These are phyloP conservation scores for Trypanosoma congolense DNA, from an alignment of 208 protist genomes.

Conservation along the genomic window DNA sequence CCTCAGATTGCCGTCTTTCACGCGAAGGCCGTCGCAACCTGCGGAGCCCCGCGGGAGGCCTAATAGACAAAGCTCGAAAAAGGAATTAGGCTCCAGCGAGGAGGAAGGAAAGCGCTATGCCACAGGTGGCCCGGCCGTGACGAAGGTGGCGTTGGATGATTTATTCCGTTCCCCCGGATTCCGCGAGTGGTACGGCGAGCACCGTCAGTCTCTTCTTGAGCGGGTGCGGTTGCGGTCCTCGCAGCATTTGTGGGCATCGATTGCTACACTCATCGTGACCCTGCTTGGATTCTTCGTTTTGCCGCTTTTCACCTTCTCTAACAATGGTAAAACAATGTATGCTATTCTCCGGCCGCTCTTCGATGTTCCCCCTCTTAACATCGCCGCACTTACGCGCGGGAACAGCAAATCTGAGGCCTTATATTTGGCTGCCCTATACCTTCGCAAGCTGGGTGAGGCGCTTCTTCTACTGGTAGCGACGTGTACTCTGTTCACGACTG, in stretches of 20 bases:
- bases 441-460: slow-evolving; percentile 15
- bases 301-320: slow-evolving; percentile 59
- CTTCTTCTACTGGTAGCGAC: slow-evolving; percentile 36
- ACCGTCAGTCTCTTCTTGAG: slow-evolving; percentile 40
- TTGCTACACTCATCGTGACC: slow-evolving; percentile 31
- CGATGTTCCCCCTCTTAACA: neutral
- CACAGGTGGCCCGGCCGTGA: slow-evolving; percentile 14
- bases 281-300: slow-evolving; percentile 35
- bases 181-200: slow-evolving; percentile 41
- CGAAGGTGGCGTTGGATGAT: slow-evolving; percentile 30
- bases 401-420: neutral
- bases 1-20: neutral
- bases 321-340: slow-evolving; percentile 20
- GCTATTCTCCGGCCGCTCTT: slow-evolving; percentile 10
- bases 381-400: neutral
- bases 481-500: slow-evolving; percentile 36
- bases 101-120: slow-evolving; percentile 19
- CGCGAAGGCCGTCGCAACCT: neutral
- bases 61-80: slow-evolving; percentile 20
- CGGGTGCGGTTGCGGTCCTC: slow-evolving; percentile 34
- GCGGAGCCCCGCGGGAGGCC: slow-evolving; percentile 7
- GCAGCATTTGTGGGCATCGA: slow-evolving; percentile 27
- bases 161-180: slow-evolving; percentile 53
- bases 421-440: neutral
- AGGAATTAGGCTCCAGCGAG: slow-evolving; percentile 16